Evolutionary conservation across 2,329 filamentous ascomycete species (phyloP).

Genomic region (Colletotrichum euphorbiae): DNA sequence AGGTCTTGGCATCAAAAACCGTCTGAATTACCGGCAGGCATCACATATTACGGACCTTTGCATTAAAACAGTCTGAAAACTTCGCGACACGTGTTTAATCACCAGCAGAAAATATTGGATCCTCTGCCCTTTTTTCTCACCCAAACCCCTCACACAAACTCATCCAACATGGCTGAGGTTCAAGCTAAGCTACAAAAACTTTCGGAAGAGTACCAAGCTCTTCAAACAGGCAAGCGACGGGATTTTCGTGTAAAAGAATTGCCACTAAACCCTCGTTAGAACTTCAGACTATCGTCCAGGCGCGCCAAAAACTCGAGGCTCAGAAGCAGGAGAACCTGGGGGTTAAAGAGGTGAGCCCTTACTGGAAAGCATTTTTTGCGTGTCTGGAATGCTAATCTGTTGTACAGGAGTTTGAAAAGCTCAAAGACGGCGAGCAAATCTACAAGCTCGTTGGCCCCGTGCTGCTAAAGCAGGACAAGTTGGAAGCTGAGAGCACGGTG

Average conservation of each 20-base stretch:
- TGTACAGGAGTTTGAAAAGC: constrained; percentile 79
- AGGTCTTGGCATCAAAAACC: background rate
- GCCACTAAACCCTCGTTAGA: constrained; percentile 63
- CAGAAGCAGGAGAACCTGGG: constrained; percentile 93
- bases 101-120: background rate
- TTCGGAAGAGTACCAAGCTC: constrained; percentile 86
- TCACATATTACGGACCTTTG: background rate
- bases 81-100: background rate
- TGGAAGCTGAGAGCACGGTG: constrained; percentile 90
- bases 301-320: constrained; percentile 90
- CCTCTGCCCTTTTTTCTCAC: constrained; percentile 2
- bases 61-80: background rate
- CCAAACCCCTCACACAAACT: constrained; percentile 30
- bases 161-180: constrained; percentile 71
- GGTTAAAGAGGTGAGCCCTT: constrained; percentile 76
- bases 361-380: background rate
- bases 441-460: constrained; percentile 97
- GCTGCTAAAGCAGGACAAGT: constrained; percentile 91
- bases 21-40: background rate
- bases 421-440: constrained; percentile 87
- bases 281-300: constrained; percentile 78
- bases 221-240: constrained; percentile 74
- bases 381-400: background rate
- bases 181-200: constrained; percentile 85
- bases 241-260: too few species aligned